A percentile compares a stretch with the other conserved stretches of the same genome.
Evolutionary conservation across 176 grass and related monocot species (phyloP).

Genomic region (Eragrostis curvula): DNA sequence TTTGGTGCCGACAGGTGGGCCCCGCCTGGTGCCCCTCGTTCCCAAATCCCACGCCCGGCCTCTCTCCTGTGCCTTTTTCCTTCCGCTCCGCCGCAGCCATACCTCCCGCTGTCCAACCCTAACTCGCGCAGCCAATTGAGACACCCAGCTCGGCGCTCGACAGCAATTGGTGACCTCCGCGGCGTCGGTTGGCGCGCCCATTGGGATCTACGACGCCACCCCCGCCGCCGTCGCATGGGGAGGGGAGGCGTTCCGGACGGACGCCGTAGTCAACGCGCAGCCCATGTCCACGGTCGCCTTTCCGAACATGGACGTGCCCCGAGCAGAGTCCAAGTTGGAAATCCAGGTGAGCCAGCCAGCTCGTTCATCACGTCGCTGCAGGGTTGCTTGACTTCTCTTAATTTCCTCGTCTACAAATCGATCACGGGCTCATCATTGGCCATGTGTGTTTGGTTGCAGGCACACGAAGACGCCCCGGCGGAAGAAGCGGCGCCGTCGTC

Average conservation of each 20-base stretch:
- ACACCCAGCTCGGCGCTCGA: too few relatives aligned
- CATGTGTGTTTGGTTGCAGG: background rate
- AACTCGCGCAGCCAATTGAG: too few relatives aligned
- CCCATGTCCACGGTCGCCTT: background rate
- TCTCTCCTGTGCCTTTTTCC: too few relatives aligned
- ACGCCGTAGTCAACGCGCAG: background rate
- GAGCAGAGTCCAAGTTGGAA: slow-evolving; percentile 14
- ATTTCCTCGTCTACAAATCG: background rate
- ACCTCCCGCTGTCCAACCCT: too few relatives aligned
- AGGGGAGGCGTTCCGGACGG: slow-evolving; percentile 12
- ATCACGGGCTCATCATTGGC: background rate
- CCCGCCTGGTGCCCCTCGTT: too few relatives aligned
- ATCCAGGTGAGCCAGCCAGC: background rate
- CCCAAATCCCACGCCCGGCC: too few relatives aligned
- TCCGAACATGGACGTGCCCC: background rate
- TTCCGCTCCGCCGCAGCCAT: too few relatives aligned
- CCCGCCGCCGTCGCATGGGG: slow-evolving; percentile 19
- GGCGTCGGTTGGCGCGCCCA: background rate
- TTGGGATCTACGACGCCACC: slow-evolving; percentile 45
- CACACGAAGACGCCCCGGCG: background rate
- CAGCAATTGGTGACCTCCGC: slow-evolving; percentile 30
- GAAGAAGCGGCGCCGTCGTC: slow-evolving; percentile 23
- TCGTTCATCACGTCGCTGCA: too few relatives aligned
- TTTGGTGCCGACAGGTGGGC: too few relatives aligned
- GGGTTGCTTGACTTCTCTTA: background rate